Percentiles rank a stretch among this genome's conserved stretches.
Evolutionary conservation across 2,329 filamentous ascomycete species (phyloP).

Genomic region (Monilinia laxa): DNA sequence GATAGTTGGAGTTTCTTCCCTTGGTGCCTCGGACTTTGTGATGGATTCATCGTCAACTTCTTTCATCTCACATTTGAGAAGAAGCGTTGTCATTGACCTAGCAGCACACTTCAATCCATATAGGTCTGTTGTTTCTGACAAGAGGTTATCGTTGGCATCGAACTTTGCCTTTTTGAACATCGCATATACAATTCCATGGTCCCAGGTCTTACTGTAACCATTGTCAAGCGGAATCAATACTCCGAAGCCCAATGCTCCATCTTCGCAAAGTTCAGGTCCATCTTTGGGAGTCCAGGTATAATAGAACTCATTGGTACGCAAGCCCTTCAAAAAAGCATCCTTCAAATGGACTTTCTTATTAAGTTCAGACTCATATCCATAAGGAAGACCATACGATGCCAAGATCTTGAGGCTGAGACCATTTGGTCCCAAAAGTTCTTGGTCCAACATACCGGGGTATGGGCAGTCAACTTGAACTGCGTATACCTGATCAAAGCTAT

Average conservation of each 20-base stretch:
- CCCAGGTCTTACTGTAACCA: background rate
- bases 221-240: background rate
- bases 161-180: slow-evolving; percentile 3
- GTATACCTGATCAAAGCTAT: slow-evolving; percentile 40
- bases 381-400: slow-evolving; percentile 35
- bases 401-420: slow-evolving; percentile 35
- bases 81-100: slow-evolving; percentile 3
- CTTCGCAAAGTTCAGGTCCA: background rate
- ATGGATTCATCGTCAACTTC: background rate
- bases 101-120: background rate
- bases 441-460: slow-evolving; percentile 28
- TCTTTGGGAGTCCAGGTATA: slow-evolving; percentile 3
- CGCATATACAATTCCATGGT: slow-evolving; percentile 13
- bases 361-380: slow-evolving; percentile 10
- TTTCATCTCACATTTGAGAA: slow-evolving; percentile 2
- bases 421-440: slow-evolving; percentile 27
- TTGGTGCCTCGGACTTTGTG: background rate
- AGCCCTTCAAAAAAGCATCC: slow-evolving; percentile 4
- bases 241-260: background rate
- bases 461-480: slow-evolving; percentile 28
- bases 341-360: background rate
- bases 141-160: background rate
- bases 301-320: background rate
- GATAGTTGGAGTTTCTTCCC: background rate
- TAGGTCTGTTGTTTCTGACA: background rate